Percentiles rank a stretch among this genome's conserved stretches.
Evolutionary conservation across 2,329 filamentous ascomycete species (phyloP).

Genomic region (Albifimbria verrucaria): DNA sequence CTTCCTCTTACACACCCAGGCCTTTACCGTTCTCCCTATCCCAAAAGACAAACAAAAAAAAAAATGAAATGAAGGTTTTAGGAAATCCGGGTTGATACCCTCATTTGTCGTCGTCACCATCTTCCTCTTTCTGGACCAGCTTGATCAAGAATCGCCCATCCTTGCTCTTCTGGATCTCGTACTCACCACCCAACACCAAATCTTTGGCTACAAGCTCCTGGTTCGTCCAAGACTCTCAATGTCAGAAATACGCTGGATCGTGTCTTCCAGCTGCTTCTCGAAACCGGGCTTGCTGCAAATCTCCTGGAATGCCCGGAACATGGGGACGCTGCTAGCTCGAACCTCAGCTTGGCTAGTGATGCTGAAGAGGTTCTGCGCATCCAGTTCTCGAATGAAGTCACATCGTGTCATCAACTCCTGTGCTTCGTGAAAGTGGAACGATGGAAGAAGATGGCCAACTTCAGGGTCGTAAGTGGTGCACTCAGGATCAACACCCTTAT

Average conservation of each 20-base stretch:
- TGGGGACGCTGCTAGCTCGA: constrained; percentile 89
- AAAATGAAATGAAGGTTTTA: too few species aligned
- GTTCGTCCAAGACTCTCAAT: constrained; percentile 93
- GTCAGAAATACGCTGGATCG: constrained; percentile 79
- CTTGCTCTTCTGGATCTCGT: constrained; percentile 53
- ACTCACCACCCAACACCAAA: constrained; percentile 79
- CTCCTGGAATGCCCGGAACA: constrained; percentile 87
- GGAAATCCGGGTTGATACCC: not conserved
- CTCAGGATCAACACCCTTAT: constrained; percentile 67
- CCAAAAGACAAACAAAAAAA: too few species aligned
- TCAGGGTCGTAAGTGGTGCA: constrained; percentile 60
- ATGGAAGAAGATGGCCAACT: constrained; percentile 71
- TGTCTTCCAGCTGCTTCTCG: constrained; percentile 75
- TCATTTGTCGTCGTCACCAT: constrained; percentile 9
- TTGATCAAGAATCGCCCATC: constrained; percentile 37
- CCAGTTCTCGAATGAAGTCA: constrained; percentile 90
- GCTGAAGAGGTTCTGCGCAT: constrained; percentile 91
- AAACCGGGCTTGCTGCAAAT: constrained; percentile 79
- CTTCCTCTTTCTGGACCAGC: constrained; percentile 39
- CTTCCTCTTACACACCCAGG: too few species aligned
- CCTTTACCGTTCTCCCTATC: too few species aligned
- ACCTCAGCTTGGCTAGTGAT: constrained; percentile 87
- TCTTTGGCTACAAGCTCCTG: constrained; percentile 95
- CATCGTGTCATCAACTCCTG: constrained; percentile 93
- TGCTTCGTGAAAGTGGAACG: constrained; percentile 76